Evolutionary conservation across 352 stramenopile species (phyloP), one percentile per base, ranked within the genome.

Genomic region (Pythium myriotylum): DNA sequence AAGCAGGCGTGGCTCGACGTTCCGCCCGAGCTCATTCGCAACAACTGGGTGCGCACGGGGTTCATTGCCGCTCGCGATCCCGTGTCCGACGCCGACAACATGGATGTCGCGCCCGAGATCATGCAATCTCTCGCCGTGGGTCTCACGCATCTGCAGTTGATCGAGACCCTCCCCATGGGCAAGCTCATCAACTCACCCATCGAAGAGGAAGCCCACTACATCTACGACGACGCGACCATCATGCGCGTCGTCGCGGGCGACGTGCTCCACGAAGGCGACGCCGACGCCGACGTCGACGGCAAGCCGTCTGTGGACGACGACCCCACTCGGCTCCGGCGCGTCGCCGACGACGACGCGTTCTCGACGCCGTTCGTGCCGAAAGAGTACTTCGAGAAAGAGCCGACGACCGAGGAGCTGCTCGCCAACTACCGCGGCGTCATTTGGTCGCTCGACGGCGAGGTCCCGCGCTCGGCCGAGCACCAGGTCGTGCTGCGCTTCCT

Each of bases 181-280:
- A 56, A 37, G 35, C 49, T 70, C 6, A 13, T 70, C 14, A 45
- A 7, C 10, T 14, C 56, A 5, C 23, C 10, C 20, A 62, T 37
- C 12, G 63, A 70, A 35, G 14, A 55, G 24, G 35, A 62, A 8
- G 49, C 24, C 1, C 63, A 70, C 35, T 70, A 70, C 40, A 16
- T 56, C 4, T 70, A 70, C 58, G 59, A 62, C 13, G 63, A 70
- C 23, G 39, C 47, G 27, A 70, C 56, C 1, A 29, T 70, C 50
- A 24, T 43, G 17, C 59, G 51, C n/a, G 19, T 67, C 7, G 59
- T 67, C 9, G 43, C 59, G 8, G 51, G 43, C 14, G 51, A 57
- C 7, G 43, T 24, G 17, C 42, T 53, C 12, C 37, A 43, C 20
- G 58, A 57, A 26, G 46, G 49, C 2, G 29, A 33, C 9, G 42